Evolutionary conservation across 2,329 filamentous ascomycete species (phyloP).

Genomic region (Trichoderma gracile): DNA sequence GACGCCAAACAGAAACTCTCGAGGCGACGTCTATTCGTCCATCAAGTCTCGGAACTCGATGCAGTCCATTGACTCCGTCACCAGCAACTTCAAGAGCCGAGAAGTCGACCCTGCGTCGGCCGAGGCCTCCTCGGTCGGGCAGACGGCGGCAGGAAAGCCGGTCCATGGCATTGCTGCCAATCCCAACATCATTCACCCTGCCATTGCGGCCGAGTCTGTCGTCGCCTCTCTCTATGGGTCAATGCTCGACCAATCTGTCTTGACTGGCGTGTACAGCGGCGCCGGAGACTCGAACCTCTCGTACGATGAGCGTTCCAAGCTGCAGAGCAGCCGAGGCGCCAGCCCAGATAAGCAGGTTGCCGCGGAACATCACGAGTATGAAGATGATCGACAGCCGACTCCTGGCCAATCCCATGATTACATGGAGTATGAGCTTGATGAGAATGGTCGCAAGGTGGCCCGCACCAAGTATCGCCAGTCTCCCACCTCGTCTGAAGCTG

Average conservation of each 20-base stretch:
- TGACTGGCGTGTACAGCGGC: slow-evolving; percentile 57
- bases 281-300: slow-evolving; percentile 43
- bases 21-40: slow-evolving; percentile 60
- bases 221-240: slow-evolving; percentile 89
- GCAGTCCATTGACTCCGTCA: slow-evolving; percentile 39
- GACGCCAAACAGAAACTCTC: slow-evolving; percentile 51
- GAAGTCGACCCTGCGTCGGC: slow-evolving; percentile 54
- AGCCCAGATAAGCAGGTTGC: slow-evolving; percentile 47
- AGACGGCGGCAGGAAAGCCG: slow-evolving; percentile 64
- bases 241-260: slow-evolving; percentile 63
- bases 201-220: slow-evolving; percentile 77
- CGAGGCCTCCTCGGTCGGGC: slow-evolving; percentile 59
- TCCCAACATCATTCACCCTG: slow-evolving; percentile 72
- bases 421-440: slow-evolving; percentile 59
- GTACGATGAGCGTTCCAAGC: slow-evolving; percentile 37
- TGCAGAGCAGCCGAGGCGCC: slow-evolving; percentile 38
- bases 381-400: slow-evolving; percentile 45
- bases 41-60: slow-evolving; percentile 52
- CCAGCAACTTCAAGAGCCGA: slow-evolving; percentile 48
- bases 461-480: slow-evolving; percentile 49
- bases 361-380: slow-evolving; percentile 42
- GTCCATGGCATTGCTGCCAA: slow-evolving; percentile 72
- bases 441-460: slow-evolving; percentile 58
- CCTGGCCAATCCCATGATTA: slow-evolving; percentile 49
- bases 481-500: slow-evolving; percentile 58